Evolutionary conservation across 306 rosid genomes (phyloP), one percentile per base, ranked within the genome.

Genomic region (Alnus rubra): DNA sequence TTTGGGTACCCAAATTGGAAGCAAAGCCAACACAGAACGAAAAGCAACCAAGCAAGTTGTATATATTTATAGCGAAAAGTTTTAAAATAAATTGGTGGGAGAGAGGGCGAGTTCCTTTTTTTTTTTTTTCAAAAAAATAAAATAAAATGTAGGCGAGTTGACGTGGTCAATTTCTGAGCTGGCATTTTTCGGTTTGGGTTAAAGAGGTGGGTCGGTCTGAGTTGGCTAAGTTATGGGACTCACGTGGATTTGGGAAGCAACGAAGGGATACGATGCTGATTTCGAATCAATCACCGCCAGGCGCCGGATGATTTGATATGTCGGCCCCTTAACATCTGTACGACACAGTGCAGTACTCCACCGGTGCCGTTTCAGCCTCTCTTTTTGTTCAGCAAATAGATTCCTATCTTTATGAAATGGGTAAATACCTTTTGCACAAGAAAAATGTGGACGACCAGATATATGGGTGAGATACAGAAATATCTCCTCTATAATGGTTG

Each of bases 151-250:
- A 42, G 52, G 3, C 11, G 52, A 11, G 8, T 70, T 73, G 78
- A 64, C n/a, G 13, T 6, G 68, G 79, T 65, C 78, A 64, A 42
- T 18, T 48, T 65, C 71, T 33, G 76, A 78, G 71, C 70, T 56
- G 81, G 81, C 76, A 6, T 4, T 77, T 33, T 2, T 4, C 10
- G 39, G 33, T 48, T 23, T 18, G 39, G 76, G 58, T 28, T 7
- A 18, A 63, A 76, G 37, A 39, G 14, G 74, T 52, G 52, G 23
- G 74, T 52, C 54, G 65, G 74, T 33, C 14, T 56, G 19, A 9
- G 65, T 62, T n/a, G 68, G 78, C 47, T 50, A 53, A 52, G 68
- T 52, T 1, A 80, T 63, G 56, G 83, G 23, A 53, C 58, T 65
- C 83, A 73, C 79, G 67, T 16, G 59, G 58, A 15, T 30, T 69